Conservation (phyloP, 2,329 filamentous ascomycete genomes). For the Penicillium psychrosexuale region DNA sequence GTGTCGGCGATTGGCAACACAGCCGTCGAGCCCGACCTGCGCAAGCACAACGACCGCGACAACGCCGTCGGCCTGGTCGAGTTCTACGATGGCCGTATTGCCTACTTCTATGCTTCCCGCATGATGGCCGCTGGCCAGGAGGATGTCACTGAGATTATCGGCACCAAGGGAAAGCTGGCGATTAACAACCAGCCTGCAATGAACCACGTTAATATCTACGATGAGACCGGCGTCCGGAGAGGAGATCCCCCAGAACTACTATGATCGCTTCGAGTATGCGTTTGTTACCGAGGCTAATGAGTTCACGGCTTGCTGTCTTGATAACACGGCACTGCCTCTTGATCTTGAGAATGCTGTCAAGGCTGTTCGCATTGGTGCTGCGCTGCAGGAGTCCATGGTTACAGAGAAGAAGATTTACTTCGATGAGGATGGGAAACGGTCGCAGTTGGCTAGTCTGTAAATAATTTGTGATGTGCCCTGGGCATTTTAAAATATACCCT, state of each 20-base stretch:
- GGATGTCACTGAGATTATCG: slow-evolving; percentile 66
- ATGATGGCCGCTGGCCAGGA: slow-evolving; percentile 69
- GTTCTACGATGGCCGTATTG: slow-evolving; percentile 62
- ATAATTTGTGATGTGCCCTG: neutral
- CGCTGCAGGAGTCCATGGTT: slow-evolving; percentile 57
- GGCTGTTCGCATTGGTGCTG: slow-evolving; percentile 57
- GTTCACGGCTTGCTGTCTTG: slow-evolving; percentile 59
- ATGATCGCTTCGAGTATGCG: slow-evolving; percentile 61
- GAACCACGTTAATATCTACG: slow-evolving; percentile 57
- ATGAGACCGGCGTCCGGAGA: slow-evolving; percentile 53
- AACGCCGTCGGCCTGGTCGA: slow-evolving; percentile 64
- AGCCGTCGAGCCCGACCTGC: slow-evolving; percentile 57
- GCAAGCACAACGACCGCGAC: slow-evolving; percentile 58
- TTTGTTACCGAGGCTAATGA: slow-evolving; percentile 65
- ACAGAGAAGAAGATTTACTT: slow-evolving; percentile 58
- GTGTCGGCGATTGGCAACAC: slow-evolving; percentile 57
- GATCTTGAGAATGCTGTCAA: slow-evolving; percentile 57
- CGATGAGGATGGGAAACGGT: slow-evolving; percentile 51
- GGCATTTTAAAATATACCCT: neutral
- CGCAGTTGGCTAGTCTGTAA: slow-evolving; percentile 43
- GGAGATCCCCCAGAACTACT: slow-evolving; percentile 63
- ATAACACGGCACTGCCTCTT: slow-evolving; percentile 55
- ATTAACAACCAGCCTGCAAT: slow-evolving; percentile 59
- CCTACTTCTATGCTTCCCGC: slow-evolving; percentile 60
- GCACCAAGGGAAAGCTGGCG: slow-evolving; percentile 61